Percentiles rank a stretch among this genome's conserved stretches.
These are phyloP conservation scores for Eutrema heterophyllum DNA, from an alignment of 345 rosid species.

Conservation along the genomic window DNA sequence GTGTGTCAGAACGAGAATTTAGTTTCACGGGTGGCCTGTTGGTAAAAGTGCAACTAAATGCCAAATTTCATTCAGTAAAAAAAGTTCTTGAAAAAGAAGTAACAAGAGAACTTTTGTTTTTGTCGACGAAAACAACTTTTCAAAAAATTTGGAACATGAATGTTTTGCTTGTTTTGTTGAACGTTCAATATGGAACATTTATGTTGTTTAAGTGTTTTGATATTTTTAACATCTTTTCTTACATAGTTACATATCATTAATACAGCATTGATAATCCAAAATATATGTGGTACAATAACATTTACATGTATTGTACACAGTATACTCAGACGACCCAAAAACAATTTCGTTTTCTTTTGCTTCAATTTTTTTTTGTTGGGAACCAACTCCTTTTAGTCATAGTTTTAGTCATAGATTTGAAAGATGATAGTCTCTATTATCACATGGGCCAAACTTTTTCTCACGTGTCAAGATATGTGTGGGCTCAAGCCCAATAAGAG, in stretches of 20 bases:
- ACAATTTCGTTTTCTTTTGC: not conserved
- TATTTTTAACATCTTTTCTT: not conserved
- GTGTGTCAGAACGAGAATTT: constrained; percentile 12
- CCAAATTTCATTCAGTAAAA: constrained; percentile 10
- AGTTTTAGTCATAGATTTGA: too few species aligned
- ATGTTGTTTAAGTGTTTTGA: not conserved
- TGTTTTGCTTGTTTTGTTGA: not conserved
- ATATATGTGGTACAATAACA: not conserved
- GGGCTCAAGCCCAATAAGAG: too few species aligned
- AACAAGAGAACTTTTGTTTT: not conserved
- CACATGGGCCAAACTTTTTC: too few species aligned
- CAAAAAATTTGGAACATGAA: not conserved
- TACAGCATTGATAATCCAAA: too few species aligned
- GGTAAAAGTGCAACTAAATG: constrained; percentile 19
- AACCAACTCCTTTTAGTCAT: not conserved
- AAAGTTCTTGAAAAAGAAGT: not conserved
- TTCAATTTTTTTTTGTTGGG: not conserved
- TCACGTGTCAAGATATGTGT: too few species aligned
- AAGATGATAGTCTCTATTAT: too few species aligned
- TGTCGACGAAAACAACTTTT: not conserved
- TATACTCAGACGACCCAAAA: not conserved
- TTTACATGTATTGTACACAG: not conserved
- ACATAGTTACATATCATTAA: too few species aligned
- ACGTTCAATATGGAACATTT: not conserved
- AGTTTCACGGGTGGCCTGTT: constrained; percentile 26